Percentiles rank a stretch among this genome's conserved stretches.
Conservation (phyloP, 2,329 filamentous ascomycete species). For the Exophiala dermatitidis region DNA sequence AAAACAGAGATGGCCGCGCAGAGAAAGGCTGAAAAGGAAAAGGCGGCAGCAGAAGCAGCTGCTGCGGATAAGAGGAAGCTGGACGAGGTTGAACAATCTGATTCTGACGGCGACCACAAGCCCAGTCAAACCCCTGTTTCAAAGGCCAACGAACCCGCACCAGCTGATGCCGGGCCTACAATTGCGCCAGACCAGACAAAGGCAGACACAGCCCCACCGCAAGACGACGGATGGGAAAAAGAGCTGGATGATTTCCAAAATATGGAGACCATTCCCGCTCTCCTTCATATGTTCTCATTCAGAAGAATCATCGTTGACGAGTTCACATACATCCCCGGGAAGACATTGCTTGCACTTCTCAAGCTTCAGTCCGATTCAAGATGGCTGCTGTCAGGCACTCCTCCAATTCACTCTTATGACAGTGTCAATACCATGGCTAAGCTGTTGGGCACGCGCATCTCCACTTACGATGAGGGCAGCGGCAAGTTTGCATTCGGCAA, state of each 20-base stretch:
- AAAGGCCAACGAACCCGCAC: background rate
- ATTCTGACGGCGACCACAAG: too few relatives aligned
- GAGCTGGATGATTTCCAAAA: conserved; percentile 25
- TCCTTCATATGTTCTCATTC: conserved; percentile 56
- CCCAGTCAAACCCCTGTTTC: background rate
- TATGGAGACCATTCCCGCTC: conserved; percentile 29
- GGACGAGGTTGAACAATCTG: background rate
- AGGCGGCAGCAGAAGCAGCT: background rate
- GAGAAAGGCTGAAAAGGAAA: background rate
- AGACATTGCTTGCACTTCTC: conserved; percentile 39
- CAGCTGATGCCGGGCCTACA: background rate
- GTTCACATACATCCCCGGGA: conserved; percentile 50
- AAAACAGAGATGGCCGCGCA: background rate
- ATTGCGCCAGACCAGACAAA: background rate
- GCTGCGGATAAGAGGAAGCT: background rate
- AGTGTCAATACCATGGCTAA: conserved; percentile 54
- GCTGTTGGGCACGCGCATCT: conserved; percentile 49
- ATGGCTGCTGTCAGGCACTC: conserved; percentile 60
- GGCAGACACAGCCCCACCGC: background rate
- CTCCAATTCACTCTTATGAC: conserved; percentile 50
- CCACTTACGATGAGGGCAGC: conserved; percentile 40
- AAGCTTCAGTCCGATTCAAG: conserved; percentile 45
- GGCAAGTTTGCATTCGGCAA: conserved; percentile 38
- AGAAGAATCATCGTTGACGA: conserved; percentile 58
- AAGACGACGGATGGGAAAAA: background rate